Conservation (phyloP, 768 basidiomycete species). For the Pulveroboletus frians region DNA sequence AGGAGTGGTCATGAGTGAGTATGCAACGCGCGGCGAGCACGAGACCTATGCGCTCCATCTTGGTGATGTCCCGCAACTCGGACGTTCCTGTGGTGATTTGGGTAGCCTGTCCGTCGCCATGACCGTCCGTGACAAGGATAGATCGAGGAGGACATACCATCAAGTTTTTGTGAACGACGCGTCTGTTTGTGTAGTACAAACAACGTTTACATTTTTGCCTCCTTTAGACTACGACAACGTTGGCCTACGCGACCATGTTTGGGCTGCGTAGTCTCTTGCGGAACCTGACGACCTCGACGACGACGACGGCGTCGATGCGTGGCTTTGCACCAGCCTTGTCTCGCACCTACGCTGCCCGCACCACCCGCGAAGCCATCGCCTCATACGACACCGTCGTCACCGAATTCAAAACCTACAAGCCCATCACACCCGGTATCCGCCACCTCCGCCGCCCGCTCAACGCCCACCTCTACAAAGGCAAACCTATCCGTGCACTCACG, state of each 20-base stretch:
- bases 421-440: slow-evolving; percentile 79
- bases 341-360: slow-evolving; percentile 34
- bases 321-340: slow-evolving; percentile 4
- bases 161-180: slow-evolving; percentile 18
- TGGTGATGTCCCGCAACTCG: slow-evolving; percentile 80
- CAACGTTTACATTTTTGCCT: not conserved
- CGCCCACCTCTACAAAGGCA: slow-evolving; percentile 76
- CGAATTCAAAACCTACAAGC: slow-evolving; percentile 86
- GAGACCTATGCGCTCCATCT: slow-evolving; percentile 89
- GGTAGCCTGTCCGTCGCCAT: slow-evolving; percentile 42
- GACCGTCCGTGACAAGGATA: slow-evolving; percentile 1
- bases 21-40: not conserved
- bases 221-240: too few relatives aligned
- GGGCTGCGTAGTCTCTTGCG: slow-evolving; percentile 19
- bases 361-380: slow-evolving; percentile 28
- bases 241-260: not conserved
- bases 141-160: slow-evolving; percentile 24
- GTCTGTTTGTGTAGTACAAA: slow-evolving; percentile 34
- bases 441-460: slow-evolving; percentile 82
- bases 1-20: not conserved
- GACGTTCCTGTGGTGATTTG: slow-evolving; percentile 75
- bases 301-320: slow-evolving; percentile 7
- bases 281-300: slow-evolving; percentile 2
- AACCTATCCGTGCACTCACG: slow-evolving; percentile 82
- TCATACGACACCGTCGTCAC: slow-evolving; percentile 39